Evolutionary conservation across 495 filamentous ascomycete species (phyloP), one percentile per base, ranked within the genome.

Genomic region (Cenococcum geophilum): DNA sequence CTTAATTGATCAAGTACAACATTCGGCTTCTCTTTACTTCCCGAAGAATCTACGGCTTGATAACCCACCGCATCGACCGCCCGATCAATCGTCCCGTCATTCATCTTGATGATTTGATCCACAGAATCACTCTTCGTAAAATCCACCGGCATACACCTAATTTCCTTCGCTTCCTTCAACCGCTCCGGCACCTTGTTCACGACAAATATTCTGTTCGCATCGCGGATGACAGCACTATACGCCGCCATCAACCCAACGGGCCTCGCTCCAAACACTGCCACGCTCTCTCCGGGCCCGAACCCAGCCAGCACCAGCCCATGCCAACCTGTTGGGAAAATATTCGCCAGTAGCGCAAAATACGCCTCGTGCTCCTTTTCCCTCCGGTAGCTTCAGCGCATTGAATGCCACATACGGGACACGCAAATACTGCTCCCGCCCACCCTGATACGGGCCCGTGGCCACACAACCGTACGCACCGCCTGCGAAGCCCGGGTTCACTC

Each of bases 251-350:
- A 84, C 21, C 79, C 78, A 9, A 77, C 76, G 45, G 82, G 77
- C 14, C 74, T 74, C 40, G 84, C 64, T 14, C 79, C 81, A 58
- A 77, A 77, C 6, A 84, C 76, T 0, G 79, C 82, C 27, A 84
- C 76, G 23, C 67, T 76, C 51, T 86, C 82, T 11, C 83, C 80
- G 5, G 80, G 68, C 52, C 74, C 49, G 72, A 84, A 84, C 18
- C 79, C 78, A 10, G 78, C 76, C 42, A 82, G 77, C 14, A 74
- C 74, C 40, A 85, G 65, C 16, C 79, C 81, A 58, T 82, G 80
- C 82, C 82, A 85, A 35, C 80, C 82, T 1, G 82, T 84, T 1
- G 82, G 79, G 67, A 83, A 85, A 57, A 85, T 83, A 62, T 85
- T 81, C 53, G 67, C 66, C 45, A 73, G 51, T n/a, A 73, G 52